A percentile compares a stretch with the other conserved stretches of the same genome.
phyloP scores from a whole-genome alignment of 805 yeast genomes.

The Kazachstania viticola region DNA sequence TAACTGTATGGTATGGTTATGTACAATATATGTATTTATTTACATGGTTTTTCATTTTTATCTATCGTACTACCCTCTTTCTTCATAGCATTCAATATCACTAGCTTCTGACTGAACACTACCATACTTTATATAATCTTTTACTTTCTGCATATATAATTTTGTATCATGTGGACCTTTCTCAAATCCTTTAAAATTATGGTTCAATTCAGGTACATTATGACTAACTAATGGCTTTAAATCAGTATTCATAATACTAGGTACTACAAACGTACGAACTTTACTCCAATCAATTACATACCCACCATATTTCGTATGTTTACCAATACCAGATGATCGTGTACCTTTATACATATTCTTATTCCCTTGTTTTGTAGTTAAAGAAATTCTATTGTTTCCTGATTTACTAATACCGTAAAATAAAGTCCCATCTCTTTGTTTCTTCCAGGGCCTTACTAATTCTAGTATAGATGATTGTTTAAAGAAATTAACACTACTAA shows the following conservation, averaged over 20 bases:
- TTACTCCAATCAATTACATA: slow-evolving; percentile 72
- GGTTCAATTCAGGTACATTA: slow-evolving; percentile 56
- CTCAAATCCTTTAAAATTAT: slow-evolving; percentile 54
- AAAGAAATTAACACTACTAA: no score
- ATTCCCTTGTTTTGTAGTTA: slow-evolving; percentile 90
- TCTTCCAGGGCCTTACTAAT: slow-evolving; percentile 83
- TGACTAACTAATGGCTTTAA: slow-evolving; percentile 73
- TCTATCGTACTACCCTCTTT: slow-evolving; percentile 16
- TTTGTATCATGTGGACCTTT: slow-evolving; percentile 68
- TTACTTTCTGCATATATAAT: slow-evolving; percentile 58
- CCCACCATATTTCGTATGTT: slow-evolving; percentile 58
- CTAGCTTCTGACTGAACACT: slow-evolving; percentile 29
- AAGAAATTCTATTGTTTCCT: slow-evolving; percentile 73
- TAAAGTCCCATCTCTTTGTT: slow-evolving; percentile 67
- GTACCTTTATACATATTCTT: slow-evolving; percentile 94
- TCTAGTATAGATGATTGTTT: slow-evolving; percentile 36
- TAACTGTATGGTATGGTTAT: not conserved
- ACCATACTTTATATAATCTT: slow-evolving; percentile 70
- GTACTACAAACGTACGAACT: slow-evolving; percentile 86
- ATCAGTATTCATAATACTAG: slow-evolving; percentile 33
- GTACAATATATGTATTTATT: slow-evolving; percentile 1
- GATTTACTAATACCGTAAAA: slow-evolving; percentile 70
- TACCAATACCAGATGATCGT: slow-evolving; percentile 87
- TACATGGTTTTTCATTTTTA: slow-evolving; percentile 1
- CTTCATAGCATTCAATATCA: slow-evolving; percentile 18